Conservation (phyloP, 768 basidiomycete species). For the Cystobasidium tubakii region DNA sequence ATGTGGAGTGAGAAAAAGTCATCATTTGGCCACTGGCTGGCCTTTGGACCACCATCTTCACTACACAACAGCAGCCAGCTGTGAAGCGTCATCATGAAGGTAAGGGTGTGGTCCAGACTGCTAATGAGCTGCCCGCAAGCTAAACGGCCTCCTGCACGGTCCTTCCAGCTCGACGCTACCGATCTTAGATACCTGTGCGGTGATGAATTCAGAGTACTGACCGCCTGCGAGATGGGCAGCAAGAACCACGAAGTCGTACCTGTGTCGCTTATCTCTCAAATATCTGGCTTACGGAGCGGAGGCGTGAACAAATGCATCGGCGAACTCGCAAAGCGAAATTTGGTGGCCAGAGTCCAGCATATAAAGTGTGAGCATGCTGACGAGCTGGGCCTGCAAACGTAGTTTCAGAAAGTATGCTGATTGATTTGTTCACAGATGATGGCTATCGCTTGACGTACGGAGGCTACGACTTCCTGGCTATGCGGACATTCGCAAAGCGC, state of each 20-base stretch:
- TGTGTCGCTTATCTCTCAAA: conserved; percentile 75
- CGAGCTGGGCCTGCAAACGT: not conserved
- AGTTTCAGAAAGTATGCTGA: not conserved
- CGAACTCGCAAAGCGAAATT: conserved; percentile 79
- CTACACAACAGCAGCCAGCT: not conserved
- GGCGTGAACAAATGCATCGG: conserved; percentile 90
- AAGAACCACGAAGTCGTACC: conserved; percentile 98
- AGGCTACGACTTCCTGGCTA: conserved; percentile 93
- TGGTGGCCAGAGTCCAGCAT: conserved; percentile 84
- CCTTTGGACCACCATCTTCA: not conserved
- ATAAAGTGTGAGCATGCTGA: conserved; percentile 67
- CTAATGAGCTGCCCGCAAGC: not conserved
- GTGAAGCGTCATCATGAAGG: not conserved
- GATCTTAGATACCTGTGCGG: conserved; percentile 85
- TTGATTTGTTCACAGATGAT: conserved; percentile 61
- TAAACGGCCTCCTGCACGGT: not conserved
- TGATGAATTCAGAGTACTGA: conserved; percentile 92
- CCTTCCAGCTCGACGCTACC: conserved; percentile 46
- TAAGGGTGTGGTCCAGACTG: not conserved
- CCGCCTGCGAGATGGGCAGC: conserved; percentile 95
- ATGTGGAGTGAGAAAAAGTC: not conserved
- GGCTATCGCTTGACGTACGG: conserved; percentile 96
- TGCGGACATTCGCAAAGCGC: conserved; percentile 83
- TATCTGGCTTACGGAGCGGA: conserved; percentile 84
- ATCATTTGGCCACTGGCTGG: not conserved